A percentile compares a stretch with the other conserved stretches of the same genome.
Conservation (phyloP, 192 early-diverging fungal genomes). For the Chytriomyces sp. region DNA sequence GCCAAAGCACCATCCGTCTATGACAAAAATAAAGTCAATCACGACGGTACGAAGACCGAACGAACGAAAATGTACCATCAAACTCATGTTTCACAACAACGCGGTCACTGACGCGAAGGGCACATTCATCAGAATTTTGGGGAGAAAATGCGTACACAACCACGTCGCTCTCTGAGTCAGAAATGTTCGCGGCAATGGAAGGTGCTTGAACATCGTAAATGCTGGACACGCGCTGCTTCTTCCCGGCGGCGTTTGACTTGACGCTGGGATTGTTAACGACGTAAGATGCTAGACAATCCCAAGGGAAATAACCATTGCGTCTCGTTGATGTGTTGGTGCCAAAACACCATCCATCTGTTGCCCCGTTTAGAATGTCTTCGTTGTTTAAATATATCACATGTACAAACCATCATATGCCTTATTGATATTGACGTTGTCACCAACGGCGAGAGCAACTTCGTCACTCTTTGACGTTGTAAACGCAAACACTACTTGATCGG, state of each 20-base stretch:
- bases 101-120: neutral
- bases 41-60: neutral
- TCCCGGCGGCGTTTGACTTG: neutral
- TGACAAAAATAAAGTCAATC: neutral
- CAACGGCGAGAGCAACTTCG: no score
- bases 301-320: neutral
- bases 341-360: neutral
- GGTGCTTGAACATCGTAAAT: neutral
- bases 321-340: neutral
- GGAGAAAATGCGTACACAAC: constrained; percentile 7
- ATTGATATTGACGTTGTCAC: no score
- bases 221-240: constrained; percentile 23
- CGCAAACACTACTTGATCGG: no score
- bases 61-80: constrained; percentile 61
- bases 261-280: neutral
- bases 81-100: constrained; percentile 4
- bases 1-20: neutral
- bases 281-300: neutral
- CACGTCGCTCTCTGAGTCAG: neutral
- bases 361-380: no score
- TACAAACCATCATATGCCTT: no score
- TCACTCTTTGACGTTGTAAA: no score
- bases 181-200: neutral
- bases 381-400: no score
- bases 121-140: constrained; percentile 4